Base-by-base conservation (phyloP, 2,329 filamentous ascomycete genomes). In the Neoarthrinium moseri region DNA sequence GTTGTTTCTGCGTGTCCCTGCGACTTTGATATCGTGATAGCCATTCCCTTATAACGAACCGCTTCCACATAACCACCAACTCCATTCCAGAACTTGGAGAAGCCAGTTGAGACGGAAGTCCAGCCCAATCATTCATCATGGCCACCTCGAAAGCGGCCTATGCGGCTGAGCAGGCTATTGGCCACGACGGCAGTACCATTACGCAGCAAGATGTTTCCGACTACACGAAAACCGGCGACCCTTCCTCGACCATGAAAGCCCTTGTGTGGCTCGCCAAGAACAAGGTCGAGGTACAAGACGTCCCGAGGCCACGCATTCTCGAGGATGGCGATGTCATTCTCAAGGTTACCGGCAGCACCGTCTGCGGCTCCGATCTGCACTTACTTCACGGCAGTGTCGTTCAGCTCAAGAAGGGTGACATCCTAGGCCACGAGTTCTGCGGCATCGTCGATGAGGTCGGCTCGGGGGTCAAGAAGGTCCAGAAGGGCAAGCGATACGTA, bases 201-300 rank as follows among this genome's bases (percentile, higher is more conserved):
- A 87, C 81, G 1, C 69, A 75, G 13, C 88, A 92, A 51, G 83
- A 94, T 58, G 72, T 92, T 38, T 71, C 78, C 49, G 84, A 84
- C 53, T 87, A 86, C 46, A 43, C 49, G 18, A 33, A 59, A 21
- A 56, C 67, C 2, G 71, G 71, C 4, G 73, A 85, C 47, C 68
- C 65, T 3, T 66, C 65, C 24, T 78, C 83, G 56, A 86, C 68
- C 13, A 94, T 95, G 87, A 86, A 89, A 64, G 91, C 90, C 0
- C 68, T 95, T 12, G 80, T 79, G 2, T 95, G 90, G 90, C 82
- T 86, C 66, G 87, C 87, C 43, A 94, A 92, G 73, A 88, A 91
- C 58, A 80, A 73, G 23, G 88, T 95, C 37, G 69, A 87, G 59
- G 73, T 95, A 15, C 70, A 78, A 39, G 79, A 89, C 26, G 79